Base-by-base conservation (phyloP, 2,329 filamentous ascomycete species). In the Rugonectria rugulosa region DNA sequence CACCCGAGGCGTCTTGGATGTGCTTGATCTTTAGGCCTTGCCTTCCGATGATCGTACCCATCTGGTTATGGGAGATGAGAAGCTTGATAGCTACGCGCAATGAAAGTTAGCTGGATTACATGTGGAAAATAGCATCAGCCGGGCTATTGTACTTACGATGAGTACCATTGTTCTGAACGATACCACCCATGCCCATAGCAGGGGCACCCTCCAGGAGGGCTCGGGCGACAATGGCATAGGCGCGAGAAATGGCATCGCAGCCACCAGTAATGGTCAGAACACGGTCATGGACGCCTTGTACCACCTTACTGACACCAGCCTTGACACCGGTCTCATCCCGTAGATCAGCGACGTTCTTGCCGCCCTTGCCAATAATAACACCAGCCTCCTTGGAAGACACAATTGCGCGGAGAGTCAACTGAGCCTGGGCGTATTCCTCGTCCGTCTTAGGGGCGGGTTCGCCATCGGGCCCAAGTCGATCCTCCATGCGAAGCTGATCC, bases 1-100 rank as follows among this genome's bases (percentile, higher is more conserved):
- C 95, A 63, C 93, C 93, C 5, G 95, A 98, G 24, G 88, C 88
- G 74, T 99, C 95, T 75, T 99, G 95, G 66, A 99, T 99, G 74
- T 97, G 91, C 84, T 99, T 99, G 83, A 99, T 99, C 83, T 98
- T 99, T 65, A 97, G 83, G 56, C 95, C 95, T 75, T 96, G 91
- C 64, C 92, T 88, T 69, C 95, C 95, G 72, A 99, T 99, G 79
- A 99, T 97, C 69, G 95, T 99, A 60, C 95, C 95, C 95, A 99
- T 99, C 79, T 99, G 95, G 76, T 98, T 98, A 81, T 99, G 94
- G 27, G 95, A 99, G 76, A 99, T 98, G 73, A 99, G 88, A 26
- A 99, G 88, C 72, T 97, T 97, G 75, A 99, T 91, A 59, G 95
- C 95, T 99, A 65, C 19, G 58, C 14, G 23, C 40, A 27, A 29